A percentile compares a stretch with the other conserved stretches of the same genome.
phyloP scores from a whole-genome alignment of 116 monocot species.

The Zostera marina region DNA sequence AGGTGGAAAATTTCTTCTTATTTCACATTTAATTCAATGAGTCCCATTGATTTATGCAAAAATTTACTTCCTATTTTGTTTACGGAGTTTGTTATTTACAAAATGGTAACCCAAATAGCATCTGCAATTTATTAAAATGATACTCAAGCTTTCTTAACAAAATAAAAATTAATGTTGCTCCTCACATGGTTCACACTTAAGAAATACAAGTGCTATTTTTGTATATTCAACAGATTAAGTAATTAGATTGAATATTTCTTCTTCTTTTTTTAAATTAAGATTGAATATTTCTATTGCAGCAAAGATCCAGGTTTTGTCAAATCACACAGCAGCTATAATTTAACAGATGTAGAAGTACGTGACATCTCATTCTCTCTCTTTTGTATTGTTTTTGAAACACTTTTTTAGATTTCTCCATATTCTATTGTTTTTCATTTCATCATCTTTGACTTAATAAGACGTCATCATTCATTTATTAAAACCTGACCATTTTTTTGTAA shows the following conservation, averaged over 20 bases:
- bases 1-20: conserved; percentile 21
- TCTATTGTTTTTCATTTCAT: background rate
- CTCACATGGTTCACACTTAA: no score
- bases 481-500: no score
- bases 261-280: background rate
- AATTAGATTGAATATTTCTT: background rate
- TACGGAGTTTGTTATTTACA: no score
- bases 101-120: no score
- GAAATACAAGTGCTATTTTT: background rate
- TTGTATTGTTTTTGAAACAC: background rate
- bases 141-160: no score
- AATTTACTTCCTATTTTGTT: no score
- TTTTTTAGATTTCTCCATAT: background rate
- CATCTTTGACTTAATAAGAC: no score
- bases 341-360: conserved; percentile 24
- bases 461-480: no score
- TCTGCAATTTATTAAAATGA: no score
- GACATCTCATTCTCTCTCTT: background rate
- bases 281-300: conserved; percentile 26
- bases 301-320: conserved; percentile 91
- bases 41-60: no score
- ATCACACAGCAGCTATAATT: conserved; percentile 18
- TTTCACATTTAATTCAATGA: background rate
- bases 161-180: no score
- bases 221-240: background rate